A percentile compares a stretch with the other conserved stretches of the same genome.
These are phyloP conservation scores for Hygrophorus russula DNA, from an alignment of 768 basidiomycete species.

Conservation along the genomic window DNA sequence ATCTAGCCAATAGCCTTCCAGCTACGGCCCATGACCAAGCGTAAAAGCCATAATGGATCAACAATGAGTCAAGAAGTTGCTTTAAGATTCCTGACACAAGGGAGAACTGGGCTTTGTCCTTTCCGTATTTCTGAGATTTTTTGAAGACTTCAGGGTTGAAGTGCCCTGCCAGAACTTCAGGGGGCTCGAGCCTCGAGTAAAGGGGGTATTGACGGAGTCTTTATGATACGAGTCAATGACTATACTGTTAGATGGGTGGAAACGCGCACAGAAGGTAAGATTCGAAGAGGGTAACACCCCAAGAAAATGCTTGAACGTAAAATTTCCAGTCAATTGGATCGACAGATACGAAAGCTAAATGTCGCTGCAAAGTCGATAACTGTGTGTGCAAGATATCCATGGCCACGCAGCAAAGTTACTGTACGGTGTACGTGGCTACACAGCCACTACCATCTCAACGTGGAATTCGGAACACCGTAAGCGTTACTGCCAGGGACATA, in stretches of 20 bases:
- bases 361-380: slow-evolving; percentile 44
- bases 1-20: slow-evolving; percentile 35
- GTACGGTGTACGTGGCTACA: background rate
- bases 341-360: slow-evolving; percentile 59
- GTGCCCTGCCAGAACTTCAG: slow-evolving; percentile 55
- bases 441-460: too few species aligned
- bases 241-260: background rate
- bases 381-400: slow-evolving; percentile 58
- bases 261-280: slow-evolving; percentile 70
- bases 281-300: slow-evolving; percentile 76
- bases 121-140: slow-evolving; percentile 88
- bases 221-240: slow-evolving; percentile 15
- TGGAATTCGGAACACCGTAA: too few species aligned
- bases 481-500: too few species aligned
- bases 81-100: slow-evolving; percentile 65
- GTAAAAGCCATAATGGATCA: slow-evolving; percentile 72
- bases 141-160: slow-evolving; percentile 63
- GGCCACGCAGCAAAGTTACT: background rate
- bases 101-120: slow-evolving; percentile 80
- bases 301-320: slow-evolving; percentile 71
- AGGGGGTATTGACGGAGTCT: slow-evolving; percentile 74
- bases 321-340: slow-evolving; percentile 73
- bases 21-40: slow-evolving; percentile 73
- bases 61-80: slow-evolving; percentile 54
- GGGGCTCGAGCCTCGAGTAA: slow-evolving; percentile 67